Evolutionary conservation across 345 rosid genomes (phyloP).

Genomic region (Moringa oleifera): DNA sequence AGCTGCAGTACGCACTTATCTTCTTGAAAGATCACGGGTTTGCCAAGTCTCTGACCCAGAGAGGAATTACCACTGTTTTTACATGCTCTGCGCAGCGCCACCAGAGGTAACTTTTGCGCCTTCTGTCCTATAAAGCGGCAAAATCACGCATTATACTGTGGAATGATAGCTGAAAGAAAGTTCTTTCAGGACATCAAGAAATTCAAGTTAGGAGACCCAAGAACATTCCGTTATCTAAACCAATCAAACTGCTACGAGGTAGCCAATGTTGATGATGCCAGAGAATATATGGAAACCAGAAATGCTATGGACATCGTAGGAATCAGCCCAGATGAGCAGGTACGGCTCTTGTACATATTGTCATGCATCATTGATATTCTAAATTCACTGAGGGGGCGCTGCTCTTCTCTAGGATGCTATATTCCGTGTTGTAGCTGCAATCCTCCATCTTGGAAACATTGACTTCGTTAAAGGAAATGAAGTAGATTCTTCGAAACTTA

Average conservation of each 20-base stretch:
- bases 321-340: conserved; percentile 61
- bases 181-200: conserved; percentile 52
- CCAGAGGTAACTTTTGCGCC: conserved; percentile 35
- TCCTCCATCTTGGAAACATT: conserved; percentile 74
- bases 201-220: conserved; percentile 64
- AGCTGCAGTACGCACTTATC: conserved; percentile 76
- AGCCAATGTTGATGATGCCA: conserved; percentile 64
- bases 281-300: conserved; percentile 67
- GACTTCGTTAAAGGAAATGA: conserved; percentile 64
- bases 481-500: conserved; percentile 62
- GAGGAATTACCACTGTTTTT: conserved; percentile 74
- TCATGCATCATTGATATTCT: not conserved
- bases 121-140: conserved; percentile 10
- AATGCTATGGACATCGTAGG: conserved; percentile 85
- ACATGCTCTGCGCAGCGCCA: conserved; percentile 72
- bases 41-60: conserved; percentile 79
- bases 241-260: conserved; percentile 65
- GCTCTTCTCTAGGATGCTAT: conserved; percentile 52
- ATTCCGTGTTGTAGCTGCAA: conserved; percentile 67
- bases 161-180: conserved; percentile 11
- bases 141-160: conserved; percentile 5
- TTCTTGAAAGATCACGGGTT: conserved; percentile 78
- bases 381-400: conserved; percentile 8
- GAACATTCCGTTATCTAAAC: conserved; percentile 60
- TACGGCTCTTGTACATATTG: conserved; percentile 7